Evolutionary conservation across 164 flowering plant genomes (phyloP).

Genomic region (Hamamelis virginiana): DNA sequence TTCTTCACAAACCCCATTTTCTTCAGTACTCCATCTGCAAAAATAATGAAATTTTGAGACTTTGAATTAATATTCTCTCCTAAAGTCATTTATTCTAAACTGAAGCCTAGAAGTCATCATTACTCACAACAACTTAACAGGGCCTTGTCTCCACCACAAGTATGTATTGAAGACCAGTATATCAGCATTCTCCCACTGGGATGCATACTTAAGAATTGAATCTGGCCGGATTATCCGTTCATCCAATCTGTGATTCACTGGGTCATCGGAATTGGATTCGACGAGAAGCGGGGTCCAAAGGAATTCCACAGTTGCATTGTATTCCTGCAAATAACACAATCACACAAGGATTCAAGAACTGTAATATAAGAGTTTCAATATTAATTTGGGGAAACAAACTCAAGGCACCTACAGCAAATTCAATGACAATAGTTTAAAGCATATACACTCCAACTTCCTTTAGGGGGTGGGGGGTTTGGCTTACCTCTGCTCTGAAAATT

Average conservation of each 20-base stretch:
- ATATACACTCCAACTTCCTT: too few relatives aligned
- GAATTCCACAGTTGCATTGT: conserved; percentile 87
- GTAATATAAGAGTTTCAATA: too few relatives aligned
- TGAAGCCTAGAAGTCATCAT: neutral
- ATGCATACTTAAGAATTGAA: conserved; percentile 69
- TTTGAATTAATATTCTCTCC: too few relatives aligned
- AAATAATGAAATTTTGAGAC: neutral
- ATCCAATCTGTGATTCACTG: too few relatives aligned
- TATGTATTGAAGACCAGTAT: too few relatives aligned
- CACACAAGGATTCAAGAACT: too few relatives aligned
- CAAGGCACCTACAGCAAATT: too few relatives aligned
- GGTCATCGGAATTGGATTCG: too few relatives aligned
- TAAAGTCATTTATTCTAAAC: neutral
- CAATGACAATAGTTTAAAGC: too few relatives aligned
- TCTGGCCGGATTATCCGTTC: conserved; percentile 79
- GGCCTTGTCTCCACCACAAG: conserved; percentile 94
- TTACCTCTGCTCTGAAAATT: conserved; percentile 90
- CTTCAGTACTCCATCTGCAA: conserved; percentile 71
- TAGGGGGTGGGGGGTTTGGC: too few relatives aligned
- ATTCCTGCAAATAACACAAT: conserved; percentile 49
- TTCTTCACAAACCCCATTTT: conserved; percentile 72
- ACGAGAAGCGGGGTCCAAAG: too few relatives aligned
- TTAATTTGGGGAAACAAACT: too few relatives aligned
- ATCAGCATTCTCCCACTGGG: conserved; percentile 79
- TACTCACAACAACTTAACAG: conserved; percentile 73